Evolutionary conservation across 2,329 filamentous ascomycete genomes (phyloP).

Genomic region (Parasarocladium wereldwijsianum): DNA sequence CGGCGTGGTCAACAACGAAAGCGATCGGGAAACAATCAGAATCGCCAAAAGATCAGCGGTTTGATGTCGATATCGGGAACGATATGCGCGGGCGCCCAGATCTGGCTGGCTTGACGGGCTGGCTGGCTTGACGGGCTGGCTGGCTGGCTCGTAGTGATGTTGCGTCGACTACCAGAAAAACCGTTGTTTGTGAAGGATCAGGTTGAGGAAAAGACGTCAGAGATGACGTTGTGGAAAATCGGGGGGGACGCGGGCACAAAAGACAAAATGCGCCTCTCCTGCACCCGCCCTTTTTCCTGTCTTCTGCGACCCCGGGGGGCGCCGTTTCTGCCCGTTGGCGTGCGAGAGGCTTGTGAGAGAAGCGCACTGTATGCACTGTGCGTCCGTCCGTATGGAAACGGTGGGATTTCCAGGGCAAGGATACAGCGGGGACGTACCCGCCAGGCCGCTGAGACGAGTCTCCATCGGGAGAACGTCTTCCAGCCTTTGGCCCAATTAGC

Average conservation of each 20-base stretch:
- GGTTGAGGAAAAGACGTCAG: slow-evolving; percentile 28
- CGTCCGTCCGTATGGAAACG: too few species aligned
- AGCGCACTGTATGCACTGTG: slow-evolving; percentile 2
- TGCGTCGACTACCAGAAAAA: slow-evolving; percentile 17
- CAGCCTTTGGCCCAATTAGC: too few species aligned
- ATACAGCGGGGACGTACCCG: too few species aligned
- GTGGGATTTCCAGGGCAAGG: too few species aligned
- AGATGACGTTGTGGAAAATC: slow-evolving; percentile 29
- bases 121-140: slow-evolving; percentile 4
- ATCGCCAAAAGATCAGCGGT: too few species aligned
- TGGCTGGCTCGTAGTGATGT: slow-evolving; percentile 7
- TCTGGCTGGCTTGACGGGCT: slow-evolving; percentile 4
- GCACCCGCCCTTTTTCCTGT: neutral
- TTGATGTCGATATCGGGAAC: too few species aligned
- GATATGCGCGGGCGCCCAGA: too few species aligned
- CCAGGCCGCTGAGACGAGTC: too few species aligned
- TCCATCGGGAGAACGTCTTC: too few species aligned
- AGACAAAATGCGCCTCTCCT: slow-evolving; percentile 18
- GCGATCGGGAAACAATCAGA: too few species aligned
- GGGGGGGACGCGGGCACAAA: slow-evolving; percentile 11
- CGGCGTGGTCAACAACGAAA: too few species aligned
- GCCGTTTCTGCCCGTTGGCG: neutral
- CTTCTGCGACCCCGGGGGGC: neutral
- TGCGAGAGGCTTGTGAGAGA: neutral
- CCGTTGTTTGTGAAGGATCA: slow-evolving; percentile 20